phyloP scores from a whole-genome alignment of 2,329 filamentous ascomycete species.

The Alternaria infectoria region DNA sequence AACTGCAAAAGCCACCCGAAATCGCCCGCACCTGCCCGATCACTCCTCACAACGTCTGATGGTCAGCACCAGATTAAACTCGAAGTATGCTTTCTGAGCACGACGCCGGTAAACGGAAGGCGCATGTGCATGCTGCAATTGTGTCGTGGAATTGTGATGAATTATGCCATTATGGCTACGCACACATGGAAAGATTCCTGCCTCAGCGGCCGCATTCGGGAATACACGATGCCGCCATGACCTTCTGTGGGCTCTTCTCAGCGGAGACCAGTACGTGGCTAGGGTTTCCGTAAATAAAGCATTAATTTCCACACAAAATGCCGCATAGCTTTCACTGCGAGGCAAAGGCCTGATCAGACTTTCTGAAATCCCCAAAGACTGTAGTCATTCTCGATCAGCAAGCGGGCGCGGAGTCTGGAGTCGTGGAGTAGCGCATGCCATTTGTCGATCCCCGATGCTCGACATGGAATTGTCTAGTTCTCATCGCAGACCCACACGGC shows the following conservation, averaged over 20 bases:
- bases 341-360: not conserved
- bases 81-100: not conserved
- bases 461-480: slow-evolving; percentile 8
- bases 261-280: not conserved
- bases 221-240: not conserved
- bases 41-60: not conserved
- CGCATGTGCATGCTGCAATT: not conserved
- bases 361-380: not conserved
- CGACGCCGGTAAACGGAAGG: not conserved
- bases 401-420: slow-evolving; percentile 2
- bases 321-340: not conserved
- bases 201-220: not conserved
- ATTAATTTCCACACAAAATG: not conserved
- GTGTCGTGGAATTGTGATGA: not conserved
- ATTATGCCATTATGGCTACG: not conserved
- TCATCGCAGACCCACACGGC: slow-evolving; percentile 14
- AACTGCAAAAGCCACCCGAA: not conserved
- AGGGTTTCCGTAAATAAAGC: not conserved
- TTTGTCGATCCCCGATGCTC: slow-evolving; percentile 17
- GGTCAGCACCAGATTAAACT: not conserved
- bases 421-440: slow-evolving; percentile 12
- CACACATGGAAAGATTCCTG: not conserved
- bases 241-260: not conserved
- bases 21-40: slow-evolving; percentile 2
- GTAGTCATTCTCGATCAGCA: not conserved